Base-by-base conservation (phyloP, 345 rosid species). In the Diplotaxis tenuifolia region DNA sequence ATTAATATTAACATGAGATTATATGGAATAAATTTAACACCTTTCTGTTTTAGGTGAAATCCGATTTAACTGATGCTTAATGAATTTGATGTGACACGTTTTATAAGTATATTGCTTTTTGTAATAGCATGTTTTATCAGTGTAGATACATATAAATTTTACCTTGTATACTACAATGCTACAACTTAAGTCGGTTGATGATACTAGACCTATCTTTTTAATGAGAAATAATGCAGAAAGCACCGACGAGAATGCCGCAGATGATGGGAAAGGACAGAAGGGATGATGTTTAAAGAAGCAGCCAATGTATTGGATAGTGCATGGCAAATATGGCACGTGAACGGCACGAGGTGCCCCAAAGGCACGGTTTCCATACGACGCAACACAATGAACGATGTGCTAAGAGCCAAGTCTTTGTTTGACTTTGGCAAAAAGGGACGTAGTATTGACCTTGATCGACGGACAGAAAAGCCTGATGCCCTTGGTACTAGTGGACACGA, bases 331-430 rank as follows among this genome's bases (percentile, higher is more conserved):
- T 96, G 99, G 99, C 98, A 92, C 72, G 62, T 58, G 55, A 92
- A 89, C 61, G 96, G 97, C 71, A 89, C 90, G 74, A 71, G 88
- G 75, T 96, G 99, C 29, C 97, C 99, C 0, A 90, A 85, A 59
- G 98, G 96, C 0, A 90, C 92, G 0, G 85, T 96, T 70, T 97
- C 99, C 16, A 85, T 92, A 58, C 92, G 99, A 70, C 92, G 97
- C 67, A 92, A 90, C 75, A 64, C 85, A 63, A 5, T 78, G 73
- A 74, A 86, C 18, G 99, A 96, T 73, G 95, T 92, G 14, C 69
- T 92, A 65, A 86, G 99, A 82, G 90, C 98, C 65, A 92, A 89
- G 79, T 95, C 99, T 81, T 61, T 92, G 75, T 92, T 88, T 80
- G 87, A 88, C 85, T 92, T 85, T 47, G 97, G 99, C 19, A 92